These are phyloP conservation scores for Penicillium crustosum DNA, from an alignment of 2,329 filamentous ascomycete genomes.

Conservation along the genomic window DNA sequence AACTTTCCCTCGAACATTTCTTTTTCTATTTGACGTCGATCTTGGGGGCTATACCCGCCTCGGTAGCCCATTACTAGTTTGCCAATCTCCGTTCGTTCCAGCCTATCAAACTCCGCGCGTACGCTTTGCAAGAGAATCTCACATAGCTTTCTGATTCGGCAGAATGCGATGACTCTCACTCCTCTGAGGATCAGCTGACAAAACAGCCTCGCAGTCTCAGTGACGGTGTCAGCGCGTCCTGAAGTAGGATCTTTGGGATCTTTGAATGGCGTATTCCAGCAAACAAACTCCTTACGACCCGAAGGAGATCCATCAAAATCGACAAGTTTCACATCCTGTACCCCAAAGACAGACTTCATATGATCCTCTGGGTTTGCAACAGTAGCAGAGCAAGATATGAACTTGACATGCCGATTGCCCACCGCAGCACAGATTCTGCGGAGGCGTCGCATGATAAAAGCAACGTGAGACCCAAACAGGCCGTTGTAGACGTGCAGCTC, in stretches of 20 bases:
- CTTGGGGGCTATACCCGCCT: slow-evolving; percentile 90
- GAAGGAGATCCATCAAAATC: slow-evolving; percentile 93
- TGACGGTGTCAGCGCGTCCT: slow-evolving; percentile 77
- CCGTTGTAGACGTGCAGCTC: slow-evolving; percentile 97
- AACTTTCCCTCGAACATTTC: slow-evolving; percentile 98
- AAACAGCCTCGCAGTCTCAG: slow-evolving; percentile 86
- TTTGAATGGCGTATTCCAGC: slow-evolving; percentile 96
- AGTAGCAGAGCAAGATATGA: slow-evolving; percentile 94
- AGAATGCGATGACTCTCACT: slow-evolving; percentile 90
- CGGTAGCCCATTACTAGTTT: slow-evolving; percentile 90
- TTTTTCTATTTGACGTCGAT: slow-evolving; percentile 80
- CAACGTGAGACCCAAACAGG: slow-evolving; percentile 88
- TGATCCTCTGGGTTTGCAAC: slow-evolving; percentile 90
- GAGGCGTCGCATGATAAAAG: slow-evolving; percentile 88
- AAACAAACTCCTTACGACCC: slow-evolving; percentile 89
- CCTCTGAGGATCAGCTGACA: slow-evolving; percentile 85
- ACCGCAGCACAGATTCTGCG: slow-evolving; percentile 85
- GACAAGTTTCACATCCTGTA: slow-evolving; percentile 75
- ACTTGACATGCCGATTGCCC: slow-evolving; percentile 80
- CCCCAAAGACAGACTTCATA: slow-evolving; percentile 91
- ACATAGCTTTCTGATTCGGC: slow-evolving; percentile 81
- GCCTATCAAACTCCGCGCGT: slow-evolving; percentile 69
- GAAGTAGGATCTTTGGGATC: slow-evolving; percentile 84
- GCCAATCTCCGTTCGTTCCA: slow-evolving; percentile 73
- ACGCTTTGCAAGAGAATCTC: slow-evolving; percentile 80